phyloP scores from a whole-genome alignment of 768 basidiomycete genomes.

The Mycena crocata region DNA sequence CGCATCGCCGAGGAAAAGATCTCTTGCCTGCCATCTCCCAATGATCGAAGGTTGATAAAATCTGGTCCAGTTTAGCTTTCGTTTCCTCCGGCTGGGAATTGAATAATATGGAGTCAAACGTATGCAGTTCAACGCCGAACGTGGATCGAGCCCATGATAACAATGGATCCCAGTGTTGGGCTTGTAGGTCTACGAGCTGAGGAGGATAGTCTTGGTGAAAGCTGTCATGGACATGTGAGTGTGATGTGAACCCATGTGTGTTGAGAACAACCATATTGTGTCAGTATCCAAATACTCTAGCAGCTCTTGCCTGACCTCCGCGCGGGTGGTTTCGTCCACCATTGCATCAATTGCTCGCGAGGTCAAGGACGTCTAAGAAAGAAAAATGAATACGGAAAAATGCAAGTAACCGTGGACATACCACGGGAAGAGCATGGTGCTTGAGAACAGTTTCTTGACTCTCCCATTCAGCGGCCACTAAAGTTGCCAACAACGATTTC shows the following conservation, averaged over 20 bases:
- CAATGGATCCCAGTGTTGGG: slow-evolving; percentile 89
- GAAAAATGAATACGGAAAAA: slow-evolving; percentile 16
- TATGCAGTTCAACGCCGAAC: slow-evolving; percentile 74
- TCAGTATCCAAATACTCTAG: slow-evolving; percentile 94
- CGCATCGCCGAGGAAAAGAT: not conserved
- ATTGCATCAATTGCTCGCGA: slow-evolving; percentile 91
- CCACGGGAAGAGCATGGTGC: slow-evolving; percentile 92
- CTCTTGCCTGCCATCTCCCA: slow-evolving; percentile 92
- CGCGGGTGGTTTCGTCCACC: slow-evolving; percentile 62
- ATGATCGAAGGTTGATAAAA: slow-evolving; percentile 73
- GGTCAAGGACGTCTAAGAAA: slow-evolving; percentile 84
- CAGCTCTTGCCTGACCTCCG: slow-evolving; percentile 74
- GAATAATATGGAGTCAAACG: slow-evolving; percentile 78
- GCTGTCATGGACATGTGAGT: slow-evolving; percentile 51
- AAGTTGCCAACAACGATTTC: slow-evolving; percentile 79
- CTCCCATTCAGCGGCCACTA: slow-evolving; percentile 98
- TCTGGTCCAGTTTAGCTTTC: slow-evolving; percentile 63
- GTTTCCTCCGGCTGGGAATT: slow-evolving; percentile 79
- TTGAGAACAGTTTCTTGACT: slow-evolving; percentile 88
- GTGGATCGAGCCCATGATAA: slow-evolving; percentile 79
- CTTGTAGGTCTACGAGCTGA: slow-evolving; percentile 80
- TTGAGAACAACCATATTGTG: slow-evolving; percentile 78
- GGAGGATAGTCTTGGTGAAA: slow-evolving; percentile 87
- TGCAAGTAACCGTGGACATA: slow-evolving; percentile 46
- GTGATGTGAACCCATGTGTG: not conserved